Evolutionary conservation across 78 protist species (phyloP), one percentile per base, ranked within the genome.

Genomic region (Capsaspora owczarzaki): DNA sequence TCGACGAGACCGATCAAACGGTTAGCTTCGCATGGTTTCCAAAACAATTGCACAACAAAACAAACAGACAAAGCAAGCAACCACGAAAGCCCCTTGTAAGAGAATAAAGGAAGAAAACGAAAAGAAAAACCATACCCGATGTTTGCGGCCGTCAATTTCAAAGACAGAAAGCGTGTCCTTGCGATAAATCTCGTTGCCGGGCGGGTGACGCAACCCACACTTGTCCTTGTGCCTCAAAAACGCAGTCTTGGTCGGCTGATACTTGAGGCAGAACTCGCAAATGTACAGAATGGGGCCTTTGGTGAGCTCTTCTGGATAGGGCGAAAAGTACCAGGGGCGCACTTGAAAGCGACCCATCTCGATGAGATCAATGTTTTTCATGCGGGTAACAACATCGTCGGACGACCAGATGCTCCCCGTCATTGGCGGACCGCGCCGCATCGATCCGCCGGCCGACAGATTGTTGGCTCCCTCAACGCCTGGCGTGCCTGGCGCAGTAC

Each of bases 251-350:
- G 71, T 81, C 81, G 75, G 78, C 94, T 92, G 87, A 79, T 92
- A 96, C 70, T 92, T 89, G 66, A 96, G 84, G 80, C 97, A 94
- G 71, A 56, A 94, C 71, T 95, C 98, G 71, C 98, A 96, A 8
- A 94, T 37, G 80, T 78, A 95, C 42, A 96, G 25, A n/a, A 6
- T 70, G 16, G 10, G 4, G 46, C 0, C 40, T 38, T 60, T 47
- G n/a, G 49, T 61, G 43, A 41, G 69, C 53, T 96, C 99, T 49
- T 93, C 96, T 0, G 96, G 97, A 61, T 85, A 96, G 0, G 99
- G 99, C 0, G 93, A 77, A 61, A 90, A 95, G 82, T 96, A 95
- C 98, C 98, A 95, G 8, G 98, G 89, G 29, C 93, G 95, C 47
- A 96, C 85, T 41, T 25, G 27, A 41, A 25, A 56, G 10, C 25